A percentile compares a stretch with the other conserved stretches of the same genome.
phyloP scores from a whole-genome alignment of 169 alveolate species.

The Plasmodium coatneyi region DNA sequence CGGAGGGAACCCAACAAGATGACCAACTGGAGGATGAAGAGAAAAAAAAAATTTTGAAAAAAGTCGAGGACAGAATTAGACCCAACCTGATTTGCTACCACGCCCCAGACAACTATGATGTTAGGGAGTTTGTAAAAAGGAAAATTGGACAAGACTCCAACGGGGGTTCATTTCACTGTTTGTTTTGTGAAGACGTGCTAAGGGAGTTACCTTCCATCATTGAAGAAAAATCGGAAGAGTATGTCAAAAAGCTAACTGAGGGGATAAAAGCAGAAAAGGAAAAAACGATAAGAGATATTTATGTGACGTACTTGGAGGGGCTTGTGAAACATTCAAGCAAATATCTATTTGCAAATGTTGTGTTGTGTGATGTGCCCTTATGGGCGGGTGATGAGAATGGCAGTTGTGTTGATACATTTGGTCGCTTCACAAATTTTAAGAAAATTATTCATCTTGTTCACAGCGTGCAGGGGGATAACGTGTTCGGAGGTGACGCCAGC shows the following conservation, averaged over 20 bases:
- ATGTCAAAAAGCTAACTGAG: conserved; percentile 9
- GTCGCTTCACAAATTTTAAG: neutral
- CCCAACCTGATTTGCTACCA: conserved; percentile 56
- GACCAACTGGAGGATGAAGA: conserved; percentile 11
- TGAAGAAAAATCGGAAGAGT: neutral
- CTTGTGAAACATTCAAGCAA: neutral
- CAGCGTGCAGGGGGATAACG: neutral
- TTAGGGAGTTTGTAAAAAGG: conserved; percentile 17
- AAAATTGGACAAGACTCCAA: neutral
- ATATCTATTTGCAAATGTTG: conserved; percentile 29
- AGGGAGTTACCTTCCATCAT: neutral
- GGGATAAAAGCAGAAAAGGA: conserved; percentile 14
- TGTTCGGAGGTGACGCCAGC: neutral
- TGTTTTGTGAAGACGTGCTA: conserved; percentile 43
- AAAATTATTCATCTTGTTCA: conserved; percentile 36
- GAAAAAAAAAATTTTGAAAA: conserved; percentile 29
- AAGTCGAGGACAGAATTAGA: conserved; percentile 30
- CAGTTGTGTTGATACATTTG: neutral
- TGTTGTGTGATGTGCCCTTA: neutral
- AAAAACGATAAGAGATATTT: conserved; percentile 13
- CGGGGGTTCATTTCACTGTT: conserved; percentile 1
- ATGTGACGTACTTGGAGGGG: conserved; percentile 16
- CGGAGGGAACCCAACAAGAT: neutral
- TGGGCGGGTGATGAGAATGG: neutral
- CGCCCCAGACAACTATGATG: conserved; percentile 27